A percentile compares a stretch with the other conserved stretches of the same genome.
phyloP scores from a whole-genome alignment of 2,329 filamentous ascomycete genomes.

The Penicillium crustosum region DNA sequence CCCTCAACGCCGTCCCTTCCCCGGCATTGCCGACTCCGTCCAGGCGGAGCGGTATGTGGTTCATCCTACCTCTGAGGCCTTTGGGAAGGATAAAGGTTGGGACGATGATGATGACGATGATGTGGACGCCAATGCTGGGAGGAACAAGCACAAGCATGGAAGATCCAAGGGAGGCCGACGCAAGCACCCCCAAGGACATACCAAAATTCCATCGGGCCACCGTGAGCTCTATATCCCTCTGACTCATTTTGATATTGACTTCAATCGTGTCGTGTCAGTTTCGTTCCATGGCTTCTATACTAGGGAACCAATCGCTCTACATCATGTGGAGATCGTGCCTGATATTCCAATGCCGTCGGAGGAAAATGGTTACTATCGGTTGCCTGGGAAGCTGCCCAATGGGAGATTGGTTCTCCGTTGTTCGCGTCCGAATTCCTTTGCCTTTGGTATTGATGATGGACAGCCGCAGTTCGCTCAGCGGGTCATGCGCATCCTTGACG shows the following conservation, averaged over 20 bases:
- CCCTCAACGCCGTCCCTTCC: slow-evolving; percentile 57
- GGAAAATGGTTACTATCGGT: slow-evolving; percentile 41
- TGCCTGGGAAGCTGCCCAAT: slow-evolving; percentile 61
- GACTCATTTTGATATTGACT: slow-evolving; percentile 64
- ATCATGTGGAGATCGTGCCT: slow-evolving; percentile 61
- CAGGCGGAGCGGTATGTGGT: slow-evolving; percentile 60
- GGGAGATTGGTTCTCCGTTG: slow-evolving; percentile 63
- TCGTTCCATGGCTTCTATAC: slow-evolving; percentile 66
- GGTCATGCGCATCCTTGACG: slow-evolving; percentile 61
- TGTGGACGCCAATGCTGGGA: neutral
- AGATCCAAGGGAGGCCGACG: neutral
- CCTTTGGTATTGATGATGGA: slow-evolving; percentile 71
- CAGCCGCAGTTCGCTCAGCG: slow-evolving; percentile 59
- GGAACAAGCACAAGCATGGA: neutral
- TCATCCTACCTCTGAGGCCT: neutral
- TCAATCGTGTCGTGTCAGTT: slow-evolving; percentile 57
- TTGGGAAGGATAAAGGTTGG: neutral
- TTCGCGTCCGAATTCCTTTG: slow-evolving; percentile 67
- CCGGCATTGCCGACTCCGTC: slow-evolving; percentile 67
- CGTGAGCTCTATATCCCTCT: slow-evolving; percentile 66
- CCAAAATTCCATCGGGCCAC: neutral
- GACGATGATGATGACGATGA: neutral
- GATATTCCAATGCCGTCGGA: slow-evolving; percentile 46
- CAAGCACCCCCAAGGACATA: neutral
- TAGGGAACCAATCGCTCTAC: slow-evolving; percentile 51